phyloP scores from a whole-genome alignment of 176 grass and related monocot species.

The Musa beccarii region DNA sequence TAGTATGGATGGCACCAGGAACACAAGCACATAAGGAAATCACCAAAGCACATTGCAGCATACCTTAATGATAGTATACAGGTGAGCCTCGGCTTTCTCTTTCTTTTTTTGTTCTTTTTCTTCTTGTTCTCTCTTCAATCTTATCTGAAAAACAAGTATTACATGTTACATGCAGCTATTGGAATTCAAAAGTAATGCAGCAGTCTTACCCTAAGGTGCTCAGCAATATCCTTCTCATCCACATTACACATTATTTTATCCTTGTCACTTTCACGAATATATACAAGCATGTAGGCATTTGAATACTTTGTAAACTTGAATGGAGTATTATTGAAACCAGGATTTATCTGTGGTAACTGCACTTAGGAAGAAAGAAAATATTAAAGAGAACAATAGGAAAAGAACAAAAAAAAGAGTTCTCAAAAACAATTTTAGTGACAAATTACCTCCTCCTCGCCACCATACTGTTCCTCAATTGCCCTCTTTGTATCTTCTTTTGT shows the following conservation, averaged over 20 bases:
- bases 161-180: neutral
- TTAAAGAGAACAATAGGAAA: neutral
- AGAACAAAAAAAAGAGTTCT: neutral
- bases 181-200: neutral
- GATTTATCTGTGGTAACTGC: slow-evolving; percentile 2
- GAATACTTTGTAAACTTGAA: slow-evolving; percentile 3
- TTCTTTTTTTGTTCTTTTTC: slow-evolving; percentile 1
- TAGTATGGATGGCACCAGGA: neutral
- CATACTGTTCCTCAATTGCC: slow-evolving; percentile 7
- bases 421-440: too few relatives aligned
- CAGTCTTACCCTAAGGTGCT: slow-evolving; percentile 12
- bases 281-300: slow-evolving; percentile 18
- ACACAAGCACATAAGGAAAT: neutral
- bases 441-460: slow-evolving; percentile 9
- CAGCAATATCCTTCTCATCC: slow-evolving; percentile 5
- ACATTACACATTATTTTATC: slow-evolving; percentile 9
- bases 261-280: slow-evolving; percentile 15
- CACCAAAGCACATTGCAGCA: neutral
- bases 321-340: neutral
- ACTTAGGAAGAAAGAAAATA: neutral
- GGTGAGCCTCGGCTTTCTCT: slow-evolving; percentile 5
- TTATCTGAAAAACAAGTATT: neutral
- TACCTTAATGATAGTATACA: slow-evolving; percentile 9
- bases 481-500: slow-evolving; percentile 8
- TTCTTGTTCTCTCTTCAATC: slow-evolving; percentile 7